Base-by-base conservation (phyloP, 2,329 filamentous ascomycete species). In the Polytolypa hystricis region DNA sequence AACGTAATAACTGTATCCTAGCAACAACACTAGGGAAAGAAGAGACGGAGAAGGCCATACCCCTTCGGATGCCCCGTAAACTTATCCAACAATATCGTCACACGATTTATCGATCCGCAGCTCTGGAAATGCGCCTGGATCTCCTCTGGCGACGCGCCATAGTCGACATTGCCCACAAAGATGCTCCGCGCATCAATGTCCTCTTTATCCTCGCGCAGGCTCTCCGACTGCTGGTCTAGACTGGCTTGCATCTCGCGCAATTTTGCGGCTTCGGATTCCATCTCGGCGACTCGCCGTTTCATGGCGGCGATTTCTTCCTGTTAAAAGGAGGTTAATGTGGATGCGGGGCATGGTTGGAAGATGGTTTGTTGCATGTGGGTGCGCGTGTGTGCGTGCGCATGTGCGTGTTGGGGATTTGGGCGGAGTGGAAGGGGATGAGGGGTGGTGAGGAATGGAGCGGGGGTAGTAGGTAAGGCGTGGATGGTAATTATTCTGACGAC, bases 31-130 rank as follows among this genome's bases (percentile, higher is more conserved):
- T 10, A 25, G 20, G 2, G 18, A 8, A 40, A 30, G 34, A 38
- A 8, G 30, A 35, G 12, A 12, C 29, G 16, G 30, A n/a, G 16
- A 42, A 41, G 42, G 42, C 74, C 80, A 62, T 69, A 94, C 87
- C 91, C 91, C 71, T 98, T 98, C n/a, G 91, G 91, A 69, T 96
- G 87, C 46, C 91, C 91, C 8, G 87, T 94, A 57, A 95, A 96
- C 69, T 98, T 98, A 67, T 98, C 91, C 50, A 98, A 68, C 49
- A 98, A 69, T 48, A 98, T 98, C 1, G 91, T 98, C 41, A 98
- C 91, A 42, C 91, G 81, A 64, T 98, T 98, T 70, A 98, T 98
- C 48, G 83, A 85, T 42, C 91, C 91, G 53, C 86, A 93, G 69
- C 80, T 93, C 69, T 94, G 86, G 67, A 98, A 98, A 57, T 98